A percentile compares a stretch with the other conserved stretches of the same genome.
Evolutionary conservation across 352 stramenopile genomes (phyloP).

Genomic region (Pythium coloratum): DNA sequence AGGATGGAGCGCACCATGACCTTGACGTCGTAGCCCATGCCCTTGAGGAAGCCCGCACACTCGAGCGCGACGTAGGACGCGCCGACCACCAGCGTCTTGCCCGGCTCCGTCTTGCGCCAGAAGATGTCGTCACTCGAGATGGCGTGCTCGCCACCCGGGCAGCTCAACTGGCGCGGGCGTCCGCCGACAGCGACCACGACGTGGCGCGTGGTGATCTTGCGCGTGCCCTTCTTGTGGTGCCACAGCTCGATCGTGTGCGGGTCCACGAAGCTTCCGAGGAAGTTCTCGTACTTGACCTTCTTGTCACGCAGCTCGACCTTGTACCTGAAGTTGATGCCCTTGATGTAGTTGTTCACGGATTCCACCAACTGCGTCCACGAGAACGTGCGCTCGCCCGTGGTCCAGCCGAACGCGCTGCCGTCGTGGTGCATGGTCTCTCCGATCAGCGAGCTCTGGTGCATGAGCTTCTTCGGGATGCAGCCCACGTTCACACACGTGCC

Average conservation of each 20-base stretch:
- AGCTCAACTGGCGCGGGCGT: slow-evolving; percentile 87
- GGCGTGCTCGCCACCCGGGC: slow-evolving; percentile 90
- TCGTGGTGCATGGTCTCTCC: slow-evolving; percentile 89
- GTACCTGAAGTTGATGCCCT: slow-evolving; percentile 99
- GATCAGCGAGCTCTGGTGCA: slow-evolving; percentile 95
- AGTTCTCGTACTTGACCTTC: slow-evolving; percentile 94
- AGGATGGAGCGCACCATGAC: slow-evolving; percentile 97
- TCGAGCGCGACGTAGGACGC: slow-evolving; percentile 98
- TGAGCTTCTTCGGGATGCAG: slow-evolving; percentile 99
- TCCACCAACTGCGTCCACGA: slow-evolving; percentile 92
- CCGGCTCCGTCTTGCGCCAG: slow-evolving; percentile 84
- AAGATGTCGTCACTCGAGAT: slow-evolving; percentile 92
- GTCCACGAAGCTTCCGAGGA: slow-evolving; percentile 92
- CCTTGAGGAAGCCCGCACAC: slow-evolving; percentile 96
- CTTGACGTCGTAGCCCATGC: slow-evolving; percentile 95
- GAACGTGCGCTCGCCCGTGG: slow-evolving; percentile 47
- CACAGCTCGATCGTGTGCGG: slow-evolving; percentile 91
- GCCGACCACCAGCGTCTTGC: slow-evolving; percentile 97
- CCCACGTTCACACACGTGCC: slow-evolving; percentile 99
- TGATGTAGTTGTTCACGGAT: slow-evolving; percentile 98
- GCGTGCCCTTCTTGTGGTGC: slow-evolving; percentile 88
- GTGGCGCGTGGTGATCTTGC: slow-evolving; percentile 88
- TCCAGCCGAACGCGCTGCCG: slow-evolving; percentile 88
- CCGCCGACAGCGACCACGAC: slow-evolving; percentile 96
- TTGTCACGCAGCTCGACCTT: slow-evolving; percentile 95